These are phyloP conservation scores for Pseudocercospora musae DNA, from an alignment of 2,329 filamentous ascomycete species.

Conservation along the genomic window DNA sequence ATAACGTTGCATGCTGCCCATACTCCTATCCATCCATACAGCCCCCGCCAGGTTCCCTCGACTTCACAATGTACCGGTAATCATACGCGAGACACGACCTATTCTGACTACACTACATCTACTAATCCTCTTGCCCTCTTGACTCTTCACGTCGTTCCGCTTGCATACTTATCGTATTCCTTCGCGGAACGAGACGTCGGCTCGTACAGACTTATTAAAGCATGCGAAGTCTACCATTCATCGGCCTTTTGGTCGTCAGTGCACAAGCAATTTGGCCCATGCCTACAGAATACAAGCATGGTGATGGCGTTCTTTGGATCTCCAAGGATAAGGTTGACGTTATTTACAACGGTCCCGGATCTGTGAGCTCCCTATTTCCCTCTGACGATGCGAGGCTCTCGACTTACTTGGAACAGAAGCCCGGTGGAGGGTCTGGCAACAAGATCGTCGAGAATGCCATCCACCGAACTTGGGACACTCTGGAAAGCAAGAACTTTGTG, in stretches of 20 bases:
- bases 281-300: constrained; percentile 39
- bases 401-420: constrained; percentile 15
- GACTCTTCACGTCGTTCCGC: not conserved
- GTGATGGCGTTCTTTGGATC: constrained; percentile 43
- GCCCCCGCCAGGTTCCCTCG: constrained; percentile 1
- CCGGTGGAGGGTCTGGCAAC: constrained; percentile 4
- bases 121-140: not conserved
- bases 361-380: constrained; percentile 19
- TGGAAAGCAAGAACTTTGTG: constrained; percentile 67
- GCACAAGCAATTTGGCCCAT: constrained; percentile 45
- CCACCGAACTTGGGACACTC: constrained; percentile 56
- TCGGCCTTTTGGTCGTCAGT: constrained; percentile 19
- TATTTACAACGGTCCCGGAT: constrained; percentile 30
- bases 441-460: constrained; percentile 49
- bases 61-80: constrained; percentile 11
- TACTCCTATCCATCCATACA: not conserved
- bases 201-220: not conserved
- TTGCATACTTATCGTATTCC: not conserved
- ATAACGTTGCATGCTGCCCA: constrained; percentile 6
- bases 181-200: not conserved
- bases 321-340: constrained; percentile 36
- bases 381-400: constrained; percentile 10
- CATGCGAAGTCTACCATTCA: constrained; percentile 13
- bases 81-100: not conserved
- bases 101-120: not conserved